Percentiles rank a stretch among this genome's conserved stretches.
Conservation (phyloP, 2,329 filamentous ascomycete genomes). For the Bipolaris oryzae region DNA sequence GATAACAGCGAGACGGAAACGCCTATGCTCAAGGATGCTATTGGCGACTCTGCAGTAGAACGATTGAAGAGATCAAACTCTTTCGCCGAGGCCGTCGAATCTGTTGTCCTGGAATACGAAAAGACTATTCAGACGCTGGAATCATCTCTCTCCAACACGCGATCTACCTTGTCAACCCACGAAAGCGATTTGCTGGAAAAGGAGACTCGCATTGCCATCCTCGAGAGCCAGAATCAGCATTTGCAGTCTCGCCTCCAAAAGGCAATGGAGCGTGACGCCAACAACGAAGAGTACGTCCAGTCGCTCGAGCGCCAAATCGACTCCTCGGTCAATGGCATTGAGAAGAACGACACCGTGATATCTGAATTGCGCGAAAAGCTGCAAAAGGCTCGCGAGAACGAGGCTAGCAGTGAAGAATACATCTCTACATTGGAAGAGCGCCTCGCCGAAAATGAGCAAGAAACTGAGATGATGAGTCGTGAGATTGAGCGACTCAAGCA, state of each 20-base stretch:
- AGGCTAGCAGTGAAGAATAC: constrained; percentile 90
- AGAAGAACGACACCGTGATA: constrained; percentile 87
- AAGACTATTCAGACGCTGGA: constrained; percentile 97
- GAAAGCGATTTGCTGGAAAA: constrained; percentile 89
- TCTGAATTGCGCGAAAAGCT: constrained; percentile 91
- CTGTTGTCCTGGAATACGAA: constrained; percentile 96
- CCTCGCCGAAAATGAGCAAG: constrained; percentile 92
- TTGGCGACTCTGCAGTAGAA: constrained; percentile 81
- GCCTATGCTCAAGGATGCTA: constrained; percentile 64
- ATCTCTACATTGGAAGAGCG: constrained; percentile 96
- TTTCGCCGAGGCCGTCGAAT: constrained; percentile 93
- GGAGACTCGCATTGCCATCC: constrained; percentile 90
- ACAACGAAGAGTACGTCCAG: constrained; percentile 89
- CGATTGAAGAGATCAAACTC: constrained; percentile 92
- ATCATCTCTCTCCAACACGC: constrained; percentile 86
- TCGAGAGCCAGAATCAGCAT: constrained; percentile 90
- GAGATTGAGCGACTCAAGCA: constrained; percentile 94
- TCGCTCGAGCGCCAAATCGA: constrained; percentile 91
- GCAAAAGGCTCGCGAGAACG: constrained; percentile 83
- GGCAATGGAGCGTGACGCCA: constrained; percentile 85
- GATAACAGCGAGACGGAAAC: constrained; percentile 66
- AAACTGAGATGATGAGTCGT: constrained; percentile 94
- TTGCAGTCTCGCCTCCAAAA: constrained; percentile 91
- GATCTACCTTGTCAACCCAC: constrained; percentile 78
- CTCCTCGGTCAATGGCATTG: constrained; percentile 87